phyloP scores from a whole-genome alignment of 1,284 basidiomycete species.

The Apiotrichum montevideense region DNA sequence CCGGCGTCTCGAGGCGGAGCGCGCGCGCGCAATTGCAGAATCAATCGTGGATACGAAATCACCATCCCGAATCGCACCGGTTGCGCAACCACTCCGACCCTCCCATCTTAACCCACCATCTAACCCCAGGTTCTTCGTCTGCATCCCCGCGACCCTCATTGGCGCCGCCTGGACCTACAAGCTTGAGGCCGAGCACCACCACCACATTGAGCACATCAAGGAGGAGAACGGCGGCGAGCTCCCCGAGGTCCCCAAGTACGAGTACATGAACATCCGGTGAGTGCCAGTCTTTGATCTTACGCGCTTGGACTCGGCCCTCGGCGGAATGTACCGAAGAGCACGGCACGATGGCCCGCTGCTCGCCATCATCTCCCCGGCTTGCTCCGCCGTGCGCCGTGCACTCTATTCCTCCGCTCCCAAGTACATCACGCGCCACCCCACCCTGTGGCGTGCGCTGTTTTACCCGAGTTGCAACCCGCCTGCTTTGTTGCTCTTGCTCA shows the following conservation, averaged over 20 bases:
- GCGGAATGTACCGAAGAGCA: no score
- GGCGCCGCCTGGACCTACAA: slow-evolving; percentile 38
- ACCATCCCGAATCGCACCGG: neutral
- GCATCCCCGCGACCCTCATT: slow-evolving; percentile 35
- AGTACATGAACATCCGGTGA: slow-evolving; percentile 45
- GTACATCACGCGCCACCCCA: no score
- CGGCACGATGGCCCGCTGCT: no score
- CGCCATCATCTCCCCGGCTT: no score
- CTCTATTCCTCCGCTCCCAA: no score
- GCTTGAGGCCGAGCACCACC: slow-evolving; percentile 39
- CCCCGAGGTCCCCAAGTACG: slow-evolving; percentile 37
- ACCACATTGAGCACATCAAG: slow-evolving; percentile 30
- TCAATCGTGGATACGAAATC: neutral
- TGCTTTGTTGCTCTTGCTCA: neutral
- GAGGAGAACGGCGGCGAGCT: slow-evolving; percentile 36
- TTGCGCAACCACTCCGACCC: neutral
- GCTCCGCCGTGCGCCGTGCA: no score
- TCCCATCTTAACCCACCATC: neutral
- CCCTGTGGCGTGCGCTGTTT: no score
- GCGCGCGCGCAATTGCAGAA: neutral
- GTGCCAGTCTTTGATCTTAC: slow-evolving; percentile 1
- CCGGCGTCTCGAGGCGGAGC: neutral
- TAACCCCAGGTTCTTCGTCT: slow-evolving; percentile 36
- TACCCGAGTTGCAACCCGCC: no score
- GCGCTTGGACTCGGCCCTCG: no score